These are phyloP conservation scores for Aspergillus ochraceoroseus DNA, from an alignment of 2,329 filamentous ascomycete species.

Conservation along the genomic window DNA sequence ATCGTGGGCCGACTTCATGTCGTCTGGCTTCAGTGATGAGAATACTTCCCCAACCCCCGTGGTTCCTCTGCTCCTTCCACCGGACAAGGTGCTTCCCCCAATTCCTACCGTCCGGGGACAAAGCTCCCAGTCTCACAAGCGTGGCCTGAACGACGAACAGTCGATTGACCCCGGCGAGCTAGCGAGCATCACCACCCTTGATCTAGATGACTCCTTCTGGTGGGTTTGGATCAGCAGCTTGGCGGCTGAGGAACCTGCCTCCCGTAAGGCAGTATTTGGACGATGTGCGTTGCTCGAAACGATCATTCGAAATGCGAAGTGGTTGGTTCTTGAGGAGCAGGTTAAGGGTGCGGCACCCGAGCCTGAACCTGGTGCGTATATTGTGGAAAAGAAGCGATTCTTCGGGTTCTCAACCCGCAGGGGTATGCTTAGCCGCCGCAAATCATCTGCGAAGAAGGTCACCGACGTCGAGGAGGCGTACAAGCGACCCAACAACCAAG, in stretches of 20 bases:
- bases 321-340: slow-evolving; percentile 95
- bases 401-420: slow-evolving; percentile 76
- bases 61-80: slow-evolving; percentile 72
- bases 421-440: slow-evolving; percentile 62
- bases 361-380: slow-evolving; percentile 77
- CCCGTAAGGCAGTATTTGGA: slow-evolving; percentile 88
- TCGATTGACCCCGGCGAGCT: slow-evolving; percentile 85
- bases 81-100: slow-evolving; percentile 84
- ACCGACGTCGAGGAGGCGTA: slow-evolving; percentile 49
- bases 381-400: slow-evolving; percentile 91
- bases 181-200: slow-evolving; percentile 79
- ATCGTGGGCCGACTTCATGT: slow-evolving; percentile 97
- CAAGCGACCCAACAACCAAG: slow-evolving; percentile 47
- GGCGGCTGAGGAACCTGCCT: slow-evolving; percentile 77
- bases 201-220: slow-evolving; percentile 95
- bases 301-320: slow-evolving; percentile 70
- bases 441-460: slow-evolving; percentile 62
- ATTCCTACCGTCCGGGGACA: slow-evolving; percentile 66
- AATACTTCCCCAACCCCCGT: slow-evolving; percentile 56
- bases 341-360: slow-evolving; percentile 87
- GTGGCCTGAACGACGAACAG: slow-evolving; percentile 62
- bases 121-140: slow-evolving; percentile 79
- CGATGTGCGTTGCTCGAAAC: slow-evolving; percentile 91
- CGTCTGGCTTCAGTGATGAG: slow-evolving; percentile 80
- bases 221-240: slow-evolving; percentile 99